Evolutionary conservation across 164 flowering plant species (phyloP).

Genomic region (Echeveria elegans): DNA sequence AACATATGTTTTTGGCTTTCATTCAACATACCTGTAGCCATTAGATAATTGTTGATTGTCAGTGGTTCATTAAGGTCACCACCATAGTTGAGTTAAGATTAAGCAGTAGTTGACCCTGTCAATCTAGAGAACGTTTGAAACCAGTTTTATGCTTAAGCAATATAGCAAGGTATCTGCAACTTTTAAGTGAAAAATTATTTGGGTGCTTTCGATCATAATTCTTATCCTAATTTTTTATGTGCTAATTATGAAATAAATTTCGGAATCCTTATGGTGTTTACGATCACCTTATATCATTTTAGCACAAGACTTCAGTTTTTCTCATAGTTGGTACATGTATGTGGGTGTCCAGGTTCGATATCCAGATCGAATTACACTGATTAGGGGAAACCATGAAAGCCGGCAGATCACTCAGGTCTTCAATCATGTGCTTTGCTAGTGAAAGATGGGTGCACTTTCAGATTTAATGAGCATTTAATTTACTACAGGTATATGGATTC

Average conservation of each 20-base stretch:
- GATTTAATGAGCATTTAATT: slow-evolving; percentile 8
- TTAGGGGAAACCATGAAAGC: slow-evolving; percentile 98
- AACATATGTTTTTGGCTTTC: no score
- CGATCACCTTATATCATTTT: no score
- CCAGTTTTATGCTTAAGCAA: not conserved
- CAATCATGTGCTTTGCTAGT: slow-evolving; percentile 1
- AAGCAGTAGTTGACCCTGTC: not conserved
- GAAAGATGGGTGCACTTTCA: not conserved
- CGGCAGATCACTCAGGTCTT: slow-evolving; percentile 97
- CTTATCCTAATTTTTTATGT: not conserved
- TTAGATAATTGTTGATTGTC: no score
- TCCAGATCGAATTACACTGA: slow-evolving; percentile 97
- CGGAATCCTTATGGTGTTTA: not conserved
- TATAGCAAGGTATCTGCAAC: not conserved
- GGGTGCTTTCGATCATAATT: not conserved
- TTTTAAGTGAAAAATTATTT: not conserved
- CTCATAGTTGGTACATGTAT: not conserved
- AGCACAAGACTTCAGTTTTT: not conserved
- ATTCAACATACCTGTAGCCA: no score
- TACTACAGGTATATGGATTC: slow-evolving; percentile 90
- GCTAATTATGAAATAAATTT: not conserved
- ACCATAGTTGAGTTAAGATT: not conserved
- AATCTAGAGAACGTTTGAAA: not conserved
- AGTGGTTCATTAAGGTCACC: not conserved
- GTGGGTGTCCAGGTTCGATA: slow-evolving; percentile 65